These are phyloP conservation scores for Emiliania huxleyi DNA, from an alignment of 78 protist species.

Conservation along the genomic window DNA sequence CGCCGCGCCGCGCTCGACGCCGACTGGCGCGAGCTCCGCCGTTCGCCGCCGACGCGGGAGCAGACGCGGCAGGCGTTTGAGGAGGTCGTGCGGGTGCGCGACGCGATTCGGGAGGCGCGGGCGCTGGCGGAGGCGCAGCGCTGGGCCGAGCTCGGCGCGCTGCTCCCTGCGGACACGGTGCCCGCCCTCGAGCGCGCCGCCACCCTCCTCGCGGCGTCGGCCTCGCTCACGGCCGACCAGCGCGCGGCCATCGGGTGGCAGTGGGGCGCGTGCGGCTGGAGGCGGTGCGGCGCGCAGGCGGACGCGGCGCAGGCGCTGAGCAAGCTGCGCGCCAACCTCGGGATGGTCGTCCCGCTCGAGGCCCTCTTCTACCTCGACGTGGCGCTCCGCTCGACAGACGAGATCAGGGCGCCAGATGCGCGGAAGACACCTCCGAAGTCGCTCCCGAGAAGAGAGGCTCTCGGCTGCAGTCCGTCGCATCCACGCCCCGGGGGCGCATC, in stretches of 20 bases:
- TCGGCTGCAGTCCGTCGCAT: no score
- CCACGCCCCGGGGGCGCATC: no score
- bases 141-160: not conserved
- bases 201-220: not conserved
- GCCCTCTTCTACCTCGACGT: slow-evolving; percentile 19
- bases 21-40: not conserved
- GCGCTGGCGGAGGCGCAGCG: not conserved
- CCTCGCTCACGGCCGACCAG: not conserved
- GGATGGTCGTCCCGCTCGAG: not conserved
- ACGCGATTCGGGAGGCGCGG: not conserved
- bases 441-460: no score
- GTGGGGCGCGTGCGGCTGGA: slow-evolving; percentile 29
- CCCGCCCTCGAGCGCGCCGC: not conserved
- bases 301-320: not conserved
- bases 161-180: not conserved
- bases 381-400: not conserved
- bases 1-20: not conserved
- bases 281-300: slow-evolving; percentile 18
- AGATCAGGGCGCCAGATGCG: no score
- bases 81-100: not conserved
- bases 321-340: not conserved
- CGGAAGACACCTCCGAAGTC: no score
- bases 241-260: not conserved
- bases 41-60: not conserved
- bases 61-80: not conserved